These are phyloP conservation scores for Polytrichum formosum DNA, from an alignment of 225 moss, liverwort and hornwort genomes.

Conservation along the genomic window DNA sequence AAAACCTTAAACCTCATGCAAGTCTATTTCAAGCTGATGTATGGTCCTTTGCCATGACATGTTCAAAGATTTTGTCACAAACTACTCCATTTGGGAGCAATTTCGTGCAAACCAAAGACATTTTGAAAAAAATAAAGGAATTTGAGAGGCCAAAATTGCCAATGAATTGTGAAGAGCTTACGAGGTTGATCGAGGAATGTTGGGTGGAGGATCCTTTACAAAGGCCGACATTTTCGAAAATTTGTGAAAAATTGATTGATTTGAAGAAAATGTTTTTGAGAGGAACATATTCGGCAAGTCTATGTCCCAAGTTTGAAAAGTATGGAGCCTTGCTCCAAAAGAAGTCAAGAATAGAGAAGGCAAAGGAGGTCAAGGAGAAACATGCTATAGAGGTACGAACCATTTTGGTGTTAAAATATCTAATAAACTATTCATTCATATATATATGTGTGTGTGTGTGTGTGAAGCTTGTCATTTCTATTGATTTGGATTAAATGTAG, in stretches of 20 bases:
- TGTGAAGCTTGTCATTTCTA: neutral
- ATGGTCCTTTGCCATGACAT: conserved; percentile 17
- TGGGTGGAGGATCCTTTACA: neutral
- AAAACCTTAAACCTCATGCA: neutral
- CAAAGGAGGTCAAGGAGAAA: neutral
- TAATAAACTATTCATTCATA: neutral
- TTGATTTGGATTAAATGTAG: too few relatives aligned
- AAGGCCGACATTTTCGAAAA: conserved; percentile 9
- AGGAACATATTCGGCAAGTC: neutral
- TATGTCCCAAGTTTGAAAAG: neutral
- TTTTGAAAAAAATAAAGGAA: neutral
- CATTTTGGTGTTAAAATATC: neutral
- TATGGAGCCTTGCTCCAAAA: neutral
- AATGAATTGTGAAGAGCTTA: conserved; percentile 6
- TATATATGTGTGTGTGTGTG: too few relatives aligned
- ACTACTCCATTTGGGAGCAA: neutral
- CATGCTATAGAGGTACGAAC: neutral
- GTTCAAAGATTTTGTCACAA: conserved; percentile 8
- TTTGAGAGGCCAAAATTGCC: conserved; percentile 7
- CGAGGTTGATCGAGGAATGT: conserved; percentile 3
- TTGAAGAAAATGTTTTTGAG: neutral
- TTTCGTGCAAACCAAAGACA: neutral
- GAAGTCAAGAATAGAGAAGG: neutral
- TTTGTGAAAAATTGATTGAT: conserved; percentile 6
- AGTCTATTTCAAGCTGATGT: conserved; percentile 12